phyloP scores from a whole-genome alignment of 2,329 filamentous ascomycete species.

The Tolypocladium guangdongense region DNA sequence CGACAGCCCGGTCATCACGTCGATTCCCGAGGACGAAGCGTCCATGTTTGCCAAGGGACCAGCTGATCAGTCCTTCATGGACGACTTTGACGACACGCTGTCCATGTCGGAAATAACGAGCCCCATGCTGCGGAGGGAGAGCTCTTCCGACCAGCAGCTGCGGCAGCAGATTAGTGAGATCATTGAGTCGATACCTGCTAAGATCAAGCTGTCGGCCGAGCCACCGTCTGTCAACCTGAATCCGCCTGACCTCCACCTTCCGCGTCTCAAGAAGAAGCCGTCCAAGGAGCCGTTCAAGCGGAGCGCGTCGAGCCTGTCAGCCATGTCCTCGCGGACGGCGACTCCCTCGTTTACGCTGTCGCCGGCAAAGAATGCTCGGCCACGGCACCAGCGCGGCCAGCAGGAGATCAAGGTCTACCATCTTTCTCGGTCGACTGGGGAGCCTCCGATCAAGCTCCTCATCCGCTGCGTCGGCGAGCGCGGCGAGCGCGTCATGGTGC shows the following conservation, averaged over 20 bases:
- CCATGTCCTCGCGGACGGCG: slow-evolving; percentile 43
- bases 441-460: slow-evolving; percentile 87
- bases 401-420: slow-evolving; percentile 88
- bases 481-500: slow-evolving; percentile 92
- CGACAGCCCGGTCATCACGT: slow-evolving; percentile 33
- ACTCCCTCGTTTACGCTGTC: slow-evolving; percentile 61
- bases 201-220: slow-evolving; percentile 60
- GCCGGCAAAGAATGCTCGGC: slow-evolving; percentile 44
- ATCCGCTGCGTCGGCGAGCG: slow-evolving; percentile 85
- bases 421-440: slow-evolving; percentile 70
- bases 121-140: slow-evolving; percentile 16
- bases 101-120: slow-evolving; percentile 18
- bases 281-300: slow-evolving; percentile 33
- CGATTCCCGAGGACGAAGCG: slow-evolving; percentile 29
- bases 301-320: slow-evolving; percentile 40
- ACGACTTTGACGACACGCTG: slow-evolving; percentile 34
- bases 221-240: slow-evolving; percentile 41
- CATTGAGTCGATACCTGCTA: slow-evolving; percentile 64
- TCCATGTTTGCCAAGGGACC: slow-evolving; percentile 26
- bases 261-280: slow-evolving; percentile 30
- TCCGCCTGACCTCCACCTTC: slow-evolving; percentile 45
- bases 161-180: slow-evolving; percentile 74
- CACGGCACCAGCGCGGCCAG: slow-evolving; percentile 38
- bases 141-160: slow-evolving; percentile 53
- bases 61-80: slow-evolving; percentile 31